These are phyloP conservation scores for Hymenoscyphus repandus DNA, from an alignment of 2,329 filamentous ascomycete species.

Conservation along the genomic window DNA sequence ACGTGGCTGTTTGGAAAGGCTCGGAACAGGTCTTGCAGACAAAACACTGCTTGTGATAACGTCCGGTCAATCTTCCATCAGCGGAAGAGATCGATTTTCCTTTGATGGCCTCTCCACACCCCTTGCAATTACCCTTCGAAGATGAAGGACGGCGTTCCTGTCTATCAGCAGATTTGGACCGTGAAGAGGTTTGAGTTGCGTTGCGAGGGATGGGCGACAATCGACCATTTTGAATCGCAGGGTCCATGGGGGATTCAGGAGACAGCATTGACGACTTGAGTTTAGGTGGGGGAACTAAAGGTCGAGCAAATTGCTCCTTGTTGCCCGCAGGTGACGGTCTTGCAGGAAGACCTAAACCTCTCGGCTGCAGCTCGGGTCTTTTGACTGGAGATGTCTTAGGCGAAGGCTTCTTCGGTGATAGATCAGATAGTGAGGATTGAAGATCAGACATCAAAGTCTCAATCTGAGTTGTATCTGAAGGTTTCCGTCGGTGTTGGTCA, in stretches of 20 bases:
- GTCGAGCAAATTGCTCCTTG: slow-evolving; percentile 14
- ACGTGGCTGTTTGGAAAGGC: slow-evolving; percentile 81
- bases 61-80: slow-evolving; percentile 83
- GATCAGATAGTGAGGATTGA: slow-evolving; percentile 44
- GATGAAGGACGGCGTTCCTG: slow-evolving; percentile 17
- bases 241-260: slow-evolving; percentile 43
- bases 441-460: slow-evolving; percentile 52
- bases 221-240: slow-evolving; percentile 37
- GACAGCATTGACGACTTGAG: slow-evolving; percentile 15
- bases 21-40: slow-evolving; percentile 78
- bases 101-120: slow-evolving; percentile 70
- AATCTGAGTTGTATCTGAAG: slow-evolving; percentile 37
- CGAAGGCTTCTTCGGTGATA: slow-evolving; percentile 32
- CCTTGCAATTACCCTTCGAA: slow-evolving; percentile 66
- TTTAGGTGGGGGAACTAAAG: slow-evolving; percentile 11
- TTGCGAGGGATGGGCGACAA: slow-evolving; percentile 30
- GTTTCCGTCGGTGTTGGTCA: slow-evolving; percentile 33
- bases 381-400: slow-evolving; percentile 26
- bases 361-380: background rate
- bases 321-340: slow-evolving; percentile 24
- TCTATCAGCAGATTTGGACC: slow-evolving; percentile 4
- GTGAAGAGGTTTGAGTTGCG: slow-evolving; percentile 9
- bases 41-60: slow-evolving; percentile 94
- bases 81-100: slow-evolving; percentile 93
- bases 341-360: slow-evolving; percentile 17